Percentiles rank a stretch among this genome's conserved stretches.
Evolutionary conservation across 805 yeast genomes (phyloP).

Genomic region (Lipomyces lipofer): DNA sequence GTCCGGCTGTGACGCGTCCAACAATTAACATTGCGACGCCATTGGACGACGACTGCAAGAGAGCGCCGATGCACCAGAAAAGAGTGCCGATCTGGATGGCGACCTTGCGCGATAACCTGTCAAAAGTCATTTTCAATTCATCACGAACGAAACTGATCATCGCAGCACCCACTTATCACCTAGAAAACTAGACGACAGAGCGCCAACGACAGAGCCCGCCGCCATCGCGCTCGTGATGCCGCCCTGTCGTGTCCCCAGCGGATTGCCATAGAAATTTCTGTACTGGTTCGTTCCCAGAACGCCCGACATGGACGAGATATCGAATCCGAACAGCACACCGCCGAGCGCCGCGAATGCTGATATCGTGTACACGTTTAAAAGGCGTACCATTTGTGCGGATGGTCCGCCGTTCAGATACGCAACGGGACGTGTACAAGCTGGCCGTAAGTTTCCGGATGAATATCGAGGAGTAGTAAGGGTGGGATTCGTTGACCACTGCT

Average conservation of each 20-base stretch:
- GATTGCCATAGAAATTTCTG: slow-evolving; percentile 48
- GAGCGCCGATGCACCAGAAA: slow-evolving; percentile 30
- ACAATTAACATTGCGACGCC: slow-evolving; percentile 41
- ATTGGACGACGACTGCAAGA: slow-evolving; percentile 40
- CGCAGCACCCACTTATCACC: slow-evolving; percentile 44
- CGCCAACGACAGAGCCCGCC: slow-evolving; percentile 63
- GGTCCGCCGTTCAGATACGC: no score
- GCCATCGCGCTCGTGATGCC: slow-evolving; percentile 64
- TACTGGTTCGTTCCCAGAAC: slow-evolving; percentile 53
- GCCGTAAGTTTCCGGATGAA: no score
- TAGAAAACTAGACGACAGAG: slow-evolving; percentile 48
- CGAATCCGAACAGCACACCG: slow-evolving; percentile 66
- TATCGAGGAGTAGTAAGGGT: no score
- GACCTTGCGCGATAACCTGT: slow-evolving; percentile 26
- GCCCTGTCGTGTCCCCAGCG: slow-evolving; percentile 58
- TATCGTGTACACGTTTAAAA: slow-evolving; percentile 49
- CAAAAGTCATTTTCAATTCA: not conserved
- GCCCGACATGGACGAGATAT: slow-evolving; percentile 65
- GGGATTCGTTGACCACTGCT: no score
- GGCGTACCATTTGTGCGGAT: slow-evolving; percentile 25
- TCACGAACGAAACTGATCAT: not conserved
- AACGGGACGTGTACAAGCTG: no score
- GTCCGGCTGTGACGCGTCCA: slow-evolving; percentile 54
- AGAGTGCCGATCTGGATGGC: slow-evolving; percentile 29
- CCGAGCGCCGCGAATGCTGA: slow-evolving; percentile 55